A percentile compares a stretch with the other conserved stretches of the same genome.
Conservation (phyloP, 306 rosid species). For the Ochetophila trinervis region DNA sequence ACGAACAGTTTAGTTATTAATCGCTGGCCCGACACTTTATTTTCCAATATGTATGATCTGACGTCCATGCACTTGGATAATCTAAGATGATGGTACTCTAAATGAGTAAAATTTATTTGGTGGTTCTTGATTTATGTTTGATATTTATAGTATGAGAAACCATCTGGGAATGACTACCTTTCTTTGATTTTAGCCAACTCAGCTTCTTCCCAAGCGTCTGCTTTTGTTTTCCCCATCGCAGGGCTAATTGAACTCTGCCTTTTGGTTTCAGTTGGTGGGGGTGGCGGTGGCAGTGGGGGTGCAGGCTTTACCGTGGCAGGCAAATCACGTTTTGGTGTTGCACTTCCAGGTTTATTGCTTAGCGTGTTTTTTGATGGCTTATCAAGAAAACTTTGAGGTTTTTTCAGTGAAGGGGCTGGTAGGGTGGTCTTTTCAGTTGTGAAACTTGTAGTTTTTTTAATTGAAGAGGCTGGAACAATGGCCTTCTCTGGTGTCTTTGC, state of each 20-base stretch:
- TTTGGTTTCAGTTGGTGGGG: slow-evolving; percentile 20
- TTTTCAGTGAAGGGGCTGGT: slow-evolving; percentile 32
- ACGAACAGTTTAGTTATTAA: too few relatives aligned
- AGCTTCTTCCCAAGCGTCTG: slow-evolving; percentile 65
- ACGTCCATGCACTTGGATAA: too few relatives aligned
- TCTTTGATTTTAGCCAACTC: slow-evolving; percentile 49
- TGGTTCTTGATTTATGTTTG: not conserved
- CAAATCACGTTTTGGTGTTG: slow-evolving; percentile 26
- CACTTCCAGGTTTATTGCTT: slow-evolving; percentile 29
- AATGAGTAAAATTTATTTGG: too few relatives aligned
- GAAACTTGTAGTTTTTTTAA: slow-evolving; percentile 21
- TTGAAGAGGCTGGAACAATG: slow-evolving; percentile 30
- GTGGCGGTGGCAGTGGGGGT: slow-evolving; percentile 5
- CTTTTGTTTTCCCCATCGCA: slow-evolving; percentile 28
- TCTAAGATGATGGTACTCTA: too few relatives aligned
- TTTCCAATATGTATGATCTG: too few relatives aligned
- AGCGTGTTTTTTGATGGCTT: slow-evolving; percentile 3
- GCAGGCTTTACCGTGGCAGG: slow-evolving; percentile 6
- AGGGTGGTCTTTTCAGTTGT: slow-evolving; percentile 19
- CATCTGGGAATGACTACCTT: slow-evolving; percentile 36
- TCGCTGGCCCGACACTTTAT: too few relatives aligned
- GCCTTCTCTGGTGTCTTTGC: slow-evolving; percentile 32
- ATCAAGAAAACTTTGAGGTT: slow-evolving; percentile 30
- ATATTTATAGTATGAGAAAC: not conserved
- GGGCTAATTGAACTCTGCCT: slow-evolving; percentile 24